Conservation (phyloP, 257 asterid genomes). For the Salvia miltiorrhiza region DNA sequence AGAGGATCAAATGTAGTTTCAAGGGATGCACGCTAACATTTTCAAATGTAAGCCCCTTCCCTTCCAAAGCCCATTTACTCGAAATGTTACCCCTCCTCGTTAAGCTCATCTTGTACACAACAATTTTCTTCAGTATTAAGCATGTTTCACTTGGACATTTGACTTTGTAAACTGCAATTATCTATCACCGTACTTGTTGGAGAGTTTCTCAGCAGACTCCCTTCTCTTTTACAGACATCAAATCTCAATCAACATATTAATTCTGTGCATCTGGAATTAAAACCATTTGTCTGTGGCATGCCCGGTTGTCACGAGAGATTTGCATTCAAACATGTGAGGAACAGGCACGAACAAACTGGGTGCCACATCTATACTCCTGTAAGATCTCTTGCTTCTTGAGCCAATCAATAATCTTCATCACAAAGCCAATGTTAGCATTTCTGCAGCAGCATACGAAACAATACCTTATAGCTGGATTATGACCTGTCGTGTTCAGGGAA, state of each 20-base stretch:
- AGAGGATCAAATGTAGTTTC: constrained; percentile 52
- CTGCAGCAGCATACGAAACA: background rate
- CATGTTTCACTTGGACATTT: background rate
- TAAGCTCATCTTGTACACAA: background rate
- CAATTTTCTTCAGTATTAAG: too few species aligned
- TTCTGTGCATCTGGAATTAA: constrained; percentile 62
- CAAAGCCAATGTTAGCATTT: background rate
- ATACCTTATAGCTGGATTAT: background rate
- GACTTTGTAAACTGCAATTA: background rate
- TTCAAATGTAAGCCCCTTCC: constrained; percentile 50
- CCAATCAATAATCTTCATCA: background rate
- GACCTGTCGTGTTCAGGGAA: constrained; percentile 48
- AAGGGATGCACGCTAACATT: constrained; percentile 57
- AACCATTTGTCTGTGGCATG: constrained; percentile 57
- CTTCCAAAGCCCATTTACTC: background rate
- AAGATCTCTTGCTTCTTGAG: constrained; percentile 19
- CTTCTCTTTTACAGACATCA: constrained; percentile 44
- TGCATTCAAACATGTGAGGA: constrained; percentile 84
- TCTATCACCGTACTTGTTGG: background rate
- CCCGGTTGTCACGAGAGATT: constrained; percentile 65
- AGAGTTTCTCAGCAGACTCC: background rate
- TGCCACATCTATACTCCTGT: constrained; percentile 61
- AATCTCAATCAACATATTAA: constrained; percentile 76
- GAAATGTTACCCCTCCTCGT: background rate
- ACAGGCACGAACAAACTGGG: constrained; percentile 77